These are phyloP conservation scores for Tephrocybe sp. DNA, from an alignment of 768 basidiomycete genomes.

Conservation along the genomic window DNA sequence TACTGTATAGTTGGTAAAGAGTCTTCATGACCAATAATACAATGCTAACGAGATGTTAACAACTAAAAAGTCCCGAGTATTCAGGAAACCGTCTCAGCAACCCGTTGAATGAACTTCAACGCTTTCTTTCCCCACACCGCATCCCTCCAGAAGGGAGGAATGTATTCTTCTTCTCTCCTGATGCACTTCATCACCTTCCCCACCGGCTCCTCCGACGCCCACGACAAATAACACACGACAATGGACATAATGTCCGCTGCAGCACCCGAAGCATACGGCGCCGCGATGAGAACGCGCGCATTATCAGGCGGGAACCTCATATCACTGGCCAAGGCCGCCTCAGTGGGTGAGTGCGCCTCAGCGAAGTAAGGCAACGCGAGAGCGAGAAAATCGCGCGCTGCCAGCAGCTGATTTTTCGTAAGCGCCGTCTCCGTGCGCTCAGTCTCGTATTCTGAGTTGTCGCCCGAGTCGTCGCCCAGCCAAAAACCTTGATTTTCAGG, in stretches of 20 bases:
- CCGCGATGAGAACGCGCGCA: conserved; percentile 20
- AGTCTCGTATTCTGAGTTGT: neutral
- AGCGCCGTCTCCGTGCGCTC: conserved; percentile 20
- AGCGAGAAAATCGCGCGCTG: conserved; percentile 41
- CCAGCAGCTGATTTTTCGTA: conserved; percentile 30
- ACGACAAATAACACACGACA: conserved; percentile 22
- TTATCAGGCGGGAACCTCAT: conserved; percentile 7
- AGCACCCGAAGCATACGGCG: conserved; percentile 15
- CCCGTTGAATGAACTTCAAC: conserved; percentile 14
- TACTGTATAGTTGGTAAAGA: no score
- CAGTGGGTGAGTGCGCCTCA: conserved; percentile 13
- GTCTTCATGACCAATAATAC: no score
- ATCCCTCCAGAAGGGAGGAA: conserved; percentile 19
- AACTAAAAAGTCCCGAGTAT: neutral
- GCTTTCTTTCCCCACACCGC: conserved; percentile 17
- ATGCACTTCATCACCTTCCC: conserved; percentile 20
- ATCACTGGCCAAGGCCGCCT: neutral
- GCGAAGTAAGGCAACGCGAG: conserved; percentile 34
- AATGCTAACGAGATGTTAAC: no score
- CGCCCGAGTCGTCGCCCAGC: neutral
- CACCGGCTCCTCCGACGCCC: conserved; percentile 18
- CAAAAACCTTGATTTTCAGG: neutral
- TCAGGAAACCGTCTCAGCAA: conserved; percentile 8
- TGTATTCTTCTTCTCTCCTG: conserved; percentile 16
- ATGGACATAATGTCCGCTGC: conserved; percentile 24